A percentile compares a stretch with the other conserved stretches of the same genome.
phyloP scores from a whole-genome alignment of 2,329 filamentous ascomycete species.

The Acephala macrosclerotiorum region DNA sequence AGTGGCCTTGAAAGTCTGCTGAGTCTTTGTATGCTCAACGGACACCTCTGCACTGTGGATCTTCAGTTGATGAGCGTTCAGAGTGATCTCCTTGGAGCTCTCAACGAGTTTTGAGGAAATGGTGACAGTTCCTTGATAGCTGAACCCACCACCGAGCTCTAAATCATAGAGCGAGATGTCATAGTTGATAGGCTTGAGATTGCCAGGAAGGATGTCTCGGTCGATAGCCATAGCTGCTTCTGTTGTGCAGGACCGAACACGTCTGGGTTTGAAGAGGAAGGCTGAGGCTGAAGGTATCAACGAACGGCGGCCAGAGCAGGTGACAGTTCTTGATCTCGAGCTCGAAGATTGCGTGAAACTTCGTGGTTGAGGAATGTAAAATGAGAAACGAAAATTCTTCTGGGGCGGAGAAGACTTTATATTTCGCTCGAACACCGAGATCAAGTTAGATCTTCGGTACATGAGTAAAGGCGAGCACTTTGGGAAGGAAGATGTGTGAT shows the following conservation, averaged over 20 bases:
- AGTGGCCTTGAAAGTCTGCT: slow-evolving; percentile 63
- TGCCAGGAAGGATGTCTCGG: slow-evolving; percentile 67
- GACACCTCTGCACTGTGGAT: slow-evolving; percentile 72
- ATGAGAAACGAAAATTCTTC: slow-evolving; percentile 14
- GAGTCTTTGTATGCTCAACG: slow-evolving; percentile 63
- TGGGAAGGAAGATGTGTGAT: background rate
- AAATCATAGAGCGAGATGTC: slow-evolving; percentile 81
- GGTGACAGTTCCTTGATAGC: slow-evolving; percentile 84
- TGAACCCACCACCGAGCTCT: slow-evolving; percentile 72
- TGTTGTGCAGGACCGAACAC: slow-evolving; percentile 15
- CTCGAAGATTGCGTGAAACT: background rate
- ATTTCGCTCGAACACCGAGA: slow-evolving; percentile 10
- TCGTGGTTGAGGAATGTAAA: slow-evolving; percentile 16
- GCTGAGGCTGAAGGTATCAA: background rate
- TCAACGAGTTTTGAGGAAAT: slow-evolving; percentile 79
- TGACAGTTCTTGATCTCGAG: slow-evolving; percentile 5
- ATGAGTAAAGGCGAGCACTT: slow-evolving; percentile 14
- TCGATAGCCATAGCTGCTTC: slow-evolving; percentile 57
- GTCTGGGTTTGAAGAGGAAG: background rate
- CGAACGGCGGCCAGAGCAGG: background rate
- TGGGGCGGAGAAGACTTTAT: slow-evolving; percentile 8
- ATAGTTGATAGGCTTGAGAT: slow-evolving; percentile 86
- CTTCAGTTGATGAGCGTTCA: slow-evolving; percentile 88
- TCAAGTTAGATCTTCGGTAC: slow-evolving; percentile 12
- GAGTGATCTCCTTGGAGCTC: slow-evolving; percentile 76